A percentile compares a stretch with the other conserved stretches of the same genome.
Evolutionary conservation across 176 grass and related monocot genomes (phyloP).

Genomic region (Alopecurus myosuroides): DNA sequence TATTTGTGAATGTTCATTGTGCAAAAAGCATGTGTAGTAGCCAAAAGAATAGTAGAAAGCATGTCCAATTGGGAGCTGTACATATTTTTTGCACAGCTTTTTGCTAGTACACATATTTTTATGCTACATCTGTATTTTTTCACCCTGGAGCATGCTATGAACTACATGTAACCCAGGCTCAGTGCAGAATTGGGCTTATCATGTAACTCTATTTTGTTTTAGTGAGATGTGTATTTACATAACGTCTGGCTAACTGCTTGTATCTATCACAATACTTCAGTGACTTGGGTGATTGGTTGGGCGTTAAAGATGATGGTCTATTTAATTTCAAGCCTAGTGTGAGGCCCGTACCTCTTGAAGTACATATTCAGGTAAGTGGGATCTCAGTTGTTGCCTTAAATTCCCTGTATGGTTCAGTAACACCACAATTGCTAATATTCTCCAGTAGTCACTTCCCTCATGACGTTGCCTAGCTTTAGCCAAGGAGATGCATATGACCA

Average conservation of each 20-base stretch:
- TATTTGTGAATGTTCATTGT: background rate
- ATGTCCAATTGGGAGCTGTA: background rate
- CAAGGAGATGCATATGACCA: conserved; percentile 5
- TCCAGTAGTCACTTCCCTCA: conserved; percentile 12
- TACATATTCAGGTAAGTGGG: conserved; percentile 83
- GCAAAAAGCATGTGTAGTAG: background rate
- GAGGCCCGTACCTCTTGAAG: conserved; percentile 97
- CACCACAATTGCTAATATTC: background rate
- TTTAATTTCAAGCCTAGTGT: conserved; percentile 99
- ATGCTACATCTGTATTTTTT: background rate
- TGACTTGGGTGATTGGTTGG: conserved; percentile 94
- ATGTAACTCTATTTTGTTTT: background rate
- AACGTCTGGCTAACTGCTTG: background rate
- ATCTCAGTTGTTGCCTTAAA: conserved; percentile 25
- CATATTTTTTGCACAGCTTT: background rate
- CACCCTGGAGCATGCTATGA: background rate
- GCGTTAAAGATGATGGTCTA: conserved; percentile 76
- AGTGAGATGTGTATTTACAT: background rate
- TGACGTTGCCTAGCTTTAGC: background rate
- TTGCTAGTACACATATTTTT: background rate
- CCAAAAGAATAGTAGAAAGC: background rate
- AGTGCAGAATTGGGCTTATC: background rate
- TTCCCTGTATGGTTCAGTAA: background rate
- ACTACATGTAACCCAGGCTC: background rate
- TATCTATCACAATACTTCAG: conserved; percentile 34